phyloP scores from a whole-genome alignment of 2,329 filamentous ascomycete genomes.

The Xylariaceae sp. region DNA sequence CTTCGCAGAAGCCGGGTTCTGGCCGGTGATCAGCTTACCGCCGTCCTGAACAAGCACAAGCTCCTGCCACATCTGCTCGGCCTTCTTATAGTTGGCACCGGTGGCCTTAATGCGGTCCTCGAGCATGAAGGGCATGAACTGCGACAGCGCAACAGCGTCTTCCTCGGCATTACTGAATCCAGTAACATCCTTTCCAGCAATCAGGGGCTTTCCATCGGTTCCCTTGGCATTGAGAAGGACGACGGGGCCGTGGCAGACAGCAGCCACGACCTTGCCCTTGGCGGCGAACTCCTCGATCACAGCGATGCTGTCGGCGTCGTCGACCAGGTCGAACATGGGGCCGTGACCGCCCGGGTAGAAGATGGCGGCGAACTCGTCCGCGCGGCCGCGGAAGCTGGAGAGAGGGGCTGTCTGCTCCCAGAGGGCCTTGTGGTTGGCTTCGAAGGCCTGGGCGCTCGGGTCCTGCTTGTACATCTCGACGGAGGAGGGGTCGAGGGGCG shows the following conservation, averaged over 20 bases:
- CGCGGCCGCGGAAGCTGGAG: constrained; percentile 48
- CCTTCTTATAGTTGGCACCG: constrained; percentile 53
- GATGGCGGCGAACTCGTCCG: constrained; percentile 57
- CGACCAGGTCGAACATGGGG: constrained; percentile 63
- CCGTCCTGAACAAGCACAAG: constrained; percentile 43
- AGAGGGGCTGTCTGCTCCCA: constrained; percentile 62
- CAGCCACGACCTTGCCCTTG: constrained; percentile 56
- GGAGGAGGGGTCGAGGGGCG: constrained; percentile 56
- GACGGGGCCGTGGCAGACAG: constrained; percentile 65
- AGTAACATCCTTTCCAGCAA: constrained; percentile 54
- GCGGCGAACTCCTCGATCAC: constrained; percentile 59
- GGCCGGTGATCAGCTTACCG: constrained; percentile 51
- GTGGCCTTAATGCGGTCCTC: constrained; percentile 49
- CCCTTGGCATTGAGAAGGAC: constrained; percentile 51
- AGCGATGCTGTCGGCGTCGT: constrained; percentile 50
- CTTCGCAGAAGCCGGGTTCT: constrained; percentile 51
- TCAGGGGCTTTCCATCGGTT: constrained; percentile 46
- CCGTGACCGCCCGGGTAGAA: constrained; percentile 56
- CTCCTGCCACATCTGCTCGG: constrained; percentile 44
- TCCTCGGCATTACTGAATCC: constrained; percentile 57
- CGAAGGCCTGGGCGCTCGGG: constrained; percentile 47
- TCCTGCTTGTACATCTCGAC: constrained; percentile 52
- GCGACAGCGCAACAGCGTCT: constrained; percentile 37
- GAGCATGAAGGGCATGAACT: constrained; percentile 55
- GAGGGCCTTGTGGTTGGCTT: constrained; percentile 49